A percentile compares a stretch with the other conserved stretches of the same genome.
phyloP scores from a whole-genome alignment of 2,329 filamentous ascomycete species.

The Gremmenia infestans region DNA sequence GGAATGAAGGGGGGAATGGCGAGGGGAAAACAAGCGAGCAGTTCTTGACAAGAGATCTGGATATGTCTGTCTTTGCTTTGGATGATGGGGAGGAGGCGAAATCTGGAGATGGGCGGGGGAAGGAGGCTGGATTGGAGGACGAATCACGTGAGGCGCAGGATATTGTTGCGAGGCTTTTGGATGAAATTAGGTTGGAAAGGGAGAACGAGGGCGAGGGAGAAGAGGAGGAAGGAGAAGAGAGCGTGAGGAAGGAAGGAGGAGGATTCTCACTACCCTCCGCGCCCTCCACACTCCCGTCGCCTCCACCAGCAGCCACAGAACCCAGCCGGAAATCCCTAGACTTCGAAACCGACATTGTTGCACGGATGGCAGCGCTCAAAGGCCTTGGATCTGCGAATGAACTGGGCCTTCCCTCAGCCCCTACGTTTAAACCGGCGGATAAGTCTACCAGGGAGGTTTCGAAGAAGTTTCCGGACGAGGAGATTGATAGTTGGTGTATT shows the following conservation, averaged over 20 bases:
- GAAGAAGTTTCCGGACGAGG: constrained; percentile 56
- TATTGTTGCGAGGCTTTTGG: constrained; percentile 27
- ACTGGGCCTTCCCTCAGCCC: constrained; percentile 28
- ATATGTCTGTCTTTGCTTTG: constrained; percentile 33
- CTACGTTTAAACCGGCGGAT: constrained; percentile 23
- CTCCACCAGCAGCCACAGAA: constrained; percentile 17
- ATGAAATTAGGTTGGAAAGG: constrained; percentile 27
- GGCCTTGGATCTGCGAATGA: constrained; percentile 13
- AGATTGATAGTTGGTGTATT: constrained; percentile 72
- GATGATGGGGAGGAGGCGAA: constrained; percentile 37
- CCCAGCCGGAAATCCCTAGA: constrained; percentile 21
- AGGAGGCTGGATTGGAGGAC: constrained; percentile 25
- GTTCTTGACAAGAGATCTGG: constrained; percentile 23
- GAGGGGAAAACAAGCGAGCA: not conserved
- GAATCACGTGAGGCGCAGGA: constrained; percentile 30
- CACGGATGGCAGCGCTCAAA: constrained; percentile 28
- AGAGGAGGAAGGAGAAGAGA: not conserved
- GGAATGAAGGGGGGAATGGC: constrained; percentile 34
- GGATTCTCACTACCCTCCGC: constrained; percentile 22
- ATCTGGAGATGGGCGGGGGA: constrained; percentile 33
- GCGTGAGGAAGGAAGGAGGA: not conserved
- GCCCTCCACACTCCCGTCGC: constrained; percentile 8
- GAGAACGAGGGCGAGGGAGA: constrained; percentile 4
- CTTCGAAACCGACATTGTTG: constrained; percentile 27
- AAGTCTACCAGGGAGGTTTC: constrained; percentile 11